phyloP scores from a whole-genome alignment of 768 basidiomycete genomes.

The Termitomyces sp. region DNA sequence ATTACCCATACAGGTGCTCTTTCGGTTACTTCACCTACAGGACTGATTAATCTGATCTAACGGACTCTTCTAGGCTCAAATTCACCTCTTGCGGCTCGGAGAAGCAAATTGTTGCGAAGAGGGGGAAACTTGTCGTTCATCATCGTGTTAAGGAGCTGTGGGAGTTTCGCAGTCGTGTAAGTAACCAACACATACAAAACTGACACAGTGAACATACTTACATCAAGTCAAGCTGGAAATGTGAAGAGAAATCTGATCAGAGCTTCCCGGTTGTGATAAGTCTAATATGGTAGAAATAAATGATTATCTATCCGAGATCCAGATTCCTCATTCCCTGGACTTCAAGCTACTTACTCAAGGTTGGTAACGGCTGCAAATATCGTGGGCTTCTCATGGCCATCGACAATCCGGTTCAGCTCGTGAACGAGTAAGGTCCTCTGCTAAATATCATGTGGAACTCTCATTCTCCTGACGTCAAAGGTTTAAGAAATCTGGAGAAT shows the following conservation, averaged over 20 bases:
- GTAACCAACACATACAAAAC: neutral
- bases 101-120: slow-evolving; percentile 80
- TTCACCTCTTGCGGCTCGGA: slow-evolving; percentile 82
- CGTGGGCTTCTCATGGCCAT: slow-evolving; percentile 33
- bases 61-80: neutral
- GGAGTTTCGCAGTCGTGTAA: neutral
- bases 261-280: neutral
- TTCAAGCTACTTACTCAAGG: neutral
- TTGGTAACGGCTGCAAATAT: neutral
- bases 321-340: neutral
- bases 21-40: slow-evolving; percentile 74
- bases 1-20: slow-evolving; percentile 98
- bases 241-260: neutral
- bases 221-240: neutral
- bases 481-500: slow-evolving; percentile 78
- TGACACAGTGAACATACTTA: neutral
- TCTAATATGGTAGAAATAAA: slow-evolving; percentile 2
- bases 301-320: slow-evolving; percentile 7
- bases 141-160: neutral
- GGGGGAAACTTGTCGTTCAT: slow-evolving; percentile 55
- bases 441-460: neutral
- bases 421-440: slow-evolving; percentile 49
- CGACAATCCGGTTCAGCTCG: slow-evolving; percentile 52
- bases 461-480: slow-evolving; percentile 25
- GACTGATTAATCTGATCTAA: neutral